Percentiles rank a stretch among this genome's conserved stretches.
Conservation (phyloP, 2,329 filamentous ascomycete species). For the Orbilia blumenaviensis region DNA sequence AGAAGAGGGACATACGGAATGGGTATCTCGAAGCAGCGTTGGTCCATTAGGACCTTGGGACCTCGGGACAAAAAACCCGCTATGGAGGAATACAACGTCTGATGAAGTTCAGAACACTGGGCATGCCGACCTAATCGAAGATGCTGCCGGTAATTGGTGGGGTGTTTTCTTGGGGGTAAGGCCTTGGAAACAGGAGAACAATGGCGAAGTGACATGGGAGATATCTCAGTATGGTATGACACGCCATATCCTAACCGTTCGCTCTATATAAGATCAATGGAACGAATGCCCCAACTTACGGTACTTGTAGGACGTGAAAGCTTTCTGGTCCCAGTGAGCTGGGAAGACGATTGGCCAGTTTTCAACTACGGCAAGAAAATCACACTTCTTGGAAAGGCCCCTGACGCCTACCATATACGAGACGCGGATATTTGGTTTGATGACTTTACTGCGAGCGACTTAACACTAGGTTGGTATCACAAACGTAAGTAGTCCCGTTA, state of each 20-base stretch:
- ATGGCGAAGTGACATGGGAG: slow-evolving; percentile 44
- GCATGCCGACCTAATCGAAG: slow-evolving; percentile 65
- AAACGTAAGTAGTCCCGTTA: slow-evolving; percentile 31
- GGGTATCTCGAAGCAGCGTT: slow-evolving; percentile 68
- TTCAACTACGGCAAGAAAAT: slow-evolving; percentile 65
- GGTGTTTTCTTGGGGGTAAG: slow-evolving; percentile 62
- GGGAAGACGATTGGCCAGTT: slow-evolving; percentile 66
- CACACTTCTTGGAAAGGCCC: slow-evolving; percentile 58
- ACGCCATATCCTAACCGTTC: too few species aligned
- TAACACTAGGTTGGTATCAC: slow-evolving; percentile 41
- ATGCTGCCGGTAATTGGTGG: slow-evolving; percentile 64
- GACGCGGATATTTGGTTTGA: slow-evolving; percentile 44
- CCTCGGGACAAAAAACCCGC: slow-evolving; percentile 68
- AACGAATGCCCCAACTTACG: neutral
- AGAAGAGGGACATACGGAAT: slow-evolving; percentile 68
- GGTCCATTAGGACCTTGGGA: slow-evolving; percentile 59
- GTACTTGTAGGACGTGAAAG: slow-evolving; percentile 63
- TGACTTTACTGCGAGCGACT: slow-evolving; percentile 17
- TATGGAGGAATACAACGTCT: slow-evolving; percentile 58
- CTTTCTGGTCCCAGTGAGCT: slow-evolving; percentile 65
- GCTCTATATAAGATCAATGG: too few species aligned
- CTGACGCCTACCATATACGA: slow-evolving; percentile 27
- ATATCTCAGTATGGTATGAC: slow-evolving; percentile 46
- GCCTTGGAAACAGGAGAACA: slow-evolving; percentile 37
- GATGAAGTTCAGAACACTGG: slow-evolving; percentile 65